Percentiles rank a stretch among this genome's conserved stretches.
Conservation (phyloP, 2,329 filamentous ascomycete genomes). For the Calycina herbarum region DNA sequence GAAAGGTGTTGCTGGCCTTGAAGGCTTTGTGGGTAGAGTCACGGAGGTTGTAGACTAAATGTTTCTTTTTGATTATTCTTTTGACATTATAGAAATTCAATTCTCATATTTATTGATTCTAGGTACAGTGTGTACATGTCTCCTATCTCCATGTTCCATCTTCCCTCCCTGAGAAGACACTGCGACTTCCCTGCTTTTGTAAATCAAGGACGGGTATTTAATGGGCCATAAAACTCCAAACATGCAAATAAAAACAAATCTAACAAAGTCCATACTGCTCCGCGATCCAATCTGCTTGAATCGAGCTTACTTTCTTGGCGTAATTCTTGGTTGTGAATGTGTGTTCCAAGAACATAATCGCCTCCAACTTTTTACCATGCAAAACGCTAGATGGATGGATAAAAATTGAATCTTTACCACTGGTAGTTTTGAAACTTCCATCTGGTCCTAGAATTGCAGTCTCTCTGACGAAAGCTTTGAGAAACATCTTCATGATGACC, state of each 20-base stretch:
- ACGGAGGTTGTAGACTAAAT: constrained; percentile 58
- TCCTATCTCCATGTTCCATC: background rate
- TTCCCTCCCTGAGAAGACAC: background rate
- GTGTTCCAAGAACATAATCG: constrained; percentile 68
- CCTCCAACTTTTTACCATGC: constrained; percentile 62
- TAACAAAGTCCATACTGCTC: constrained; percentile 29
- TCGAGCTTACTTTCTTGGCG: constrained; percentile 63
- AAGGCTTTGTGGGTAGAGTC: constrained; percentile 71
- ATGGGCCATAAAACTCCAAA: background rate
- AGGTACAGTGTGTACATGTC: background rate
- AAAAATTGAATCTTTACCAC: constrained; percentile 60
- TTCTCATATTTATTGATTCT: background rate
- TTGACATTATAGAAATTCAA: background rate
- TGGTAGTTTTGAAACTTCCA: constrained; percentile 58
- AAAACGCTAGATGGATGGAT: constrained; percentile 64
- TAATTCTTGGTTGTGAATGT: constrained; percentile 68
- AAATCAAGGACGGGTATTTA: constrained; percentile 4
- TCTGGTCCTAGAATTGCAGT: constrained; percentile 62
- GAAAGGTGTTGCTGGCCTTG: constrained; percentile 59
- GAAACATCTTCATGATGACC: constrained; percentile 58
- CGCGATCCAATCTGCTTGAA: constrained; percentile 59
- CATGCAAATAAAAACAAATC: background rate
- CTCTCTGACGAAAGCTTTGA: constrained; percentile 60
- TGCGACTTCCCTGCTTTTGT: background rate
- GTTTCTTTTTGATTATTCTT: background rate